phyloP scores from a whole-genome alignment of 257 asterid species.

The Leptodermis oblonga region DNA sequence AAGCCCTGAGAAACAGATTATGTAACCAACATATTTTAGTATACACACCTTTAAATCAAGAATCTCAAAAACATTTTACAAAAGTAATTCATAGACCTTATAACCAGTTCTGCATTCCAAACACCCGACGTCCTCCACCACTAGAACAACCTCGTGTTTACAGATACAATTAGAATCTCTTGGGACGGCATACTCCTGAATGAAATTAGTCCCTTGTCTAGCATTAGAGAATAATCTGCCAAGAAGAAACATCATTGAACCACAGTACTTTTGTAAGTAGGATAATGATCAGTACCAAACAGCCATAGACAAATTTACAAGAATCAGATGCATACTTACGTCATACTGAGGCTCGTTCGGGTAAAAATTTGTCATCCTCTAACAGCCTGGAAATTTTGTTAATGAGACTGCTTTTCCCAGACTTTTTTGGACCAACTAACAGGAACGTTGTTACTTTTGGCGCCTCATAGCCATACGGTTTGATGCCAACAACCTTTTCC shows the following conservation, averaged over 20 bases:
- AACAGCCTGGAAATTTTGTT: conserved; percentile 60
- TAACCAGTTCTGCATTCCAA: conserved; percentile 52
- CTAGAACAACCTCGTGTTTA: conserved; percentile 37
- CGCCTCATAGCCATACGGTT: conserved; percentile 24
- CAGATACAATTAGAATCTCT: conserved; percentile 52
- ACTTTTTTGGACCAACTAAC: conserved; percentile 67
- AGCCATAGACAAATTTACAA: background rate
- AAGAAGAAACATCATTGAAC: conserved; percentile 8
- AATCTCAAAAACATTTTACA: background rate
- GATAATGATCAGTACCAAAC: background rate
- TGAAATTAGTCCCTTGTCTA: conserved; percentile 65
- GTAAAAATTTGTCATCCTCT: conserved; percentile 35
- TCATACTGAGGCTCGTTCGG: conserved; percentile 77
- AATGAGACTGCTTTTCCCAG: conserved; percentile 88
- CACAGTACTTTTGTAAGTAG: background rate
- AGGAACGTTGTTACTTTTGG: conserved; percentile 52
- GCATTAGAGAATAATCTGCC: conserved; percentile 42
- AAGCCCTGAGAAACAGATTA: conserved; percentile 44
- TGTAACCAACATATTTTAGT: background rate
- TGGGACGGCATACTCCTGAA: conserved; percentile 60
- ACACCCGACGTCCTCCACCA: conserved; percentile 73
- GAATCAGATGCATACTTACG: conserved; percentile 23
- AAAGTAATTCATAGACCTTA: conserved; percentile 41
- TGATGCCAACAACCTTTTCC: conserved; percentile 36
- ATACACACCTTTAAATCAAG: background rate